Conservation (phyloP, 495 filamentous ascomycete genomes). For the Aspergillus taichungensis region DNA sequence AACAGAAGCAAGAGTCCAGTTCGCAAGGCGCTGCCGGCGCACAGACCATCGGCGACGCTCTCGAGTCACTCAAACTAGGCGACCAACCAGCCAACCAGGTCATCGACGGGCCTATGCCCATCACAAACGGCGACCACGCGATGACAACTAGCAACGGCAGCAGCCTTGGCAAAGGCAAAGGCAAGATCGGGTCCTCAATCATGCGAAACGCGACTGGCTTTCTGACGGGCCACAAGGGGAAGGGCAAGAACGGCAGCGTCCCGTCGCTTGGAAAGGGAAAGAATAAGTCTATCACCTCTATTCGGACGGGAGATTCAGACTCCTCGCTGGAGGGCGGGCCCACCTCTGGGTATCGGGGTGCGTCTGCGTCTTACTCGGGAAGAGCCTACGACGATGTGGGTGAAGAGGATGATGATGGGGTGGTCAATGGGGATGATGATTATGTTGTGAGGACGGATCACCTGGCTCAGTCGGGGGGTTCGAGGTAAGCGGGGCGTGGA, state of each 20-base stretch:
- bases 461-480: constrained; percentile 14
- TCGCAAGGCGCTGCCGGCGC: constrained; percentile 19
- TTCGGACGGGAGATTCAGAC: constrained; percentile 27
- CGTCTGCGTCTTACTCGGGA: not conserved
- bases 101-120: constrained; percentile 9
- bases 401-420: constrained; percentile 31
- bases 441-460: constrained; percentile 39
- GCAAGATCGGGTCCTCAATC: constrained; percentile 21
- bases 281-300: constrained; percentile 23
- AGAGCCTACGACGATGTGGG: constrained; percentile 20
- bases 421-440: constrained; percentile 42
- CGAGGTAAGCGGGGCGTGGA: constrained; percentile 2
- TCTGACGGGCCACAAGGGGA: constrained; percentile 29
- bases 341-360: constrained; percentile 3
- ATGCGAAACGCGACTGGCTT: constrained; percentile 22
- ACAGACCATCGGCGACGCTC: constrained; percentile 30
- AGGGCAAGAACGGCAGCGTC: constrained; percentile 19
- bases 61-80: constrained; percentile 28
- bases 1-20: constrained; percentile 26
- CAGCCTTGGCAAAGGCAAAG: constrained; percentile 14
- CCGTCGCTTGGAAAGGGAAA: constrained; percentile 41
- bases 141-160: not conserved
- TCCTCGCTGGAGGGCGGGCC: constrained; percentile 24
- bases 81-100: constrained; percentile 7
- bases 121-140: constrained; percentile 24